A percentile compares a stretch with the other conserved stretches of the same genome.
phyloP scores from a whole-genome alignment of 768 basidiomycete genomes.

The Rhizopogon vinicolor region DNA sequence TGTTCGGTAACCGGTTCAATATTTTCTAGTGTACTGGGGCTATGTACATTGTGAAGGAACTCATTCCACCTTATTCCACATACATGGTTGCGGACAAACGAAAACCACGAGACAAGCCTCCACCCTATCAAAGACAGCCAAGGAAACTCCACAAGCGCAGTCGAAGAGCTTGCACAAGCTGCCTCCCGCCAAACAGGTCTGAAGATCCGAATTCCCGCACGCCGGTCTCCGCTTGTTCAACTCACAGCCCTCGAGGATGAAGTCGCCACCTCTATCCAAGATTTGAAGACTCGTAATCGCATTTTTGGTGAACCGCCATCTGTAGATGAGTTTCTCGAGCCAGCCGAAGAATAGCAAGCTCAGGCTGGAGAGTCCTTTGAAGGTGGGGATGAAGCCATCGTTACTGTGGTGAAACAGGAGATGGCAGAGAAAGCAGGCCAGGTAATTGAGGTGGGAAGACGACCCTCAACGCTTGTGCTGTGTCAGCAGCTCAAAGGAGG shows the following conservation, averaged over 20 bases:
- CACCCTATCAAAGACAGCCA: no score
- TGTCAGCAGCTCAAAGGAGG: no score
- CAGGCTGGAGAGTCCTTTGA: not conserved
- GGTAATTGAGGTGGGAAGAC: not conserved
- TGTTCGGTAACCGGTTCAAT: no score
- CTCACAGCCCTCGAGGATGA: conserved; percentile 3
- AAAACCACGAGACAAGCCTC: no score
- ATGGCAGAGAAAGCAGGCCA: not conserved
- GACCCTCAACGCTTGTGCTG: not conserved
- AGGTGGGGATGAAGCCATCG: not conserved
- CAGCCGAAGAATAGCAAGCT: not conserved
- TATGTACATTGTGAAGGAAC: no score
- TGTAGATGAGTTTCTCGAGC: conserved; percentile 1
- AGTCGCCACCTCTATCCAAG: conserved; percentile 4
- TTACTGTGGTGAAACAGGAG: conserved; percentile 1
- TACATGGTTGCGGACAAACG: no score
- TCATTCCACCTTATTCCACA: no score
- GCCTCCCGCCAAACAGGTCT: not conserved
- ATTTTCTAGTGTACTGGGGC: no score
- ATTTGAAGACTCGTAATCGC: conserved; percentile 4
- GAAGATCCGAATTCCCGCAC: not conserved
- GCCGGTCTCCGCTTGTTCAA: not conserved
- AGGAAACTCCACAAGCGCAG: no score
- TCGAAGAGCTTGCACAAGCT: no score
- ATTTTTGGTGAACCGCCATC: not conserved